Conservation (phyloP, 2,329 filamentous ascomycete genomes). For the Hypoxylon rubiginosum region DNA sequence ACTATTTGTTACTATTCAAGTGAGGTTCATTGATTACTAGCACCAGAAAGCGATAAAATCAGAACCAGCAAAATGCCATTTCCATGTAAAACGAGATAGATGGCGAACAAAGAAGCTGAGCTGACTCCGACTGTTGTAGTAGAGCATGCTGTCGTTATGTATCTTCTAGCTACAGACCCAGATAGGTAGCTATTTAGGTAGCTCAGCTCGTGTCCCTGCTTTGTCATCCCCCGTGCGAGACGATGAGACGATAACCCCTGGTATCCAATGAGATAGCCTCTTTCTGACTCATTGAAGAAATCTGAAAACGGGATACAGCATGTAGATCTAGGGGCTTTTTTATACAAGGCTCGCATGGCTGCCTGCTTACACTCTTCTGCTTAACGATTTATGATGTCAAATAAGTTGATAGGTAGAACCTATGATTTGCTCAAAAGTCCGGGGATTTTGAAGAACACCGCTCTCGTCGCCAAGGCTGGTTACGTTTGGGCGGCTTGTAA, state of each 20-base stretch:
- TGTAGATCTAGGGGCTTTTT: not conserved
- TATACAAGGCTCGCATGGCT: not conserved
- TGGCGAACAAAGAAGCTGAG: not conserved
- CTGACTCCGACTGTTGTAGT: not conserved
- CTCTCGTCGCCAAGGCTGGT: conserved; percentile 4
- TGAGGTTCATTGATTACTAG: conserved; percentile 28
- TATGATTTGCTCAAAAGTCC: not conserved
- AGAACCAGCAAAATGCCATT: not conserved
- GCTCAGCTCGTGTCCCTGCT: conserved; percentile 34
- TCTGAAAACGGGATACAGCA: not conserved
- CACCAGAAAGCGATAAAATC: not conserved
- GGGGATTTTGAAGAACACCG: not conserved
- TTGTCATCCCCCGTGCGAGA: conserved; percentile 35
- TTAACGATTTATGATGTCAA: too few relatives aligned
- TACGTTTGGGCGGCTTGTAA: conserved; percentile 6
- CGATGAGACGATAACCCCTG: conserved; percentile 5
- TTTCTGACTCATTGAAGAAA: conserved; percentile 15
- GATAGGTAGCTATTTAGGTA: conserved; percentile 2
- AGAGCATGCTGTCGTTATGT: not conserved
- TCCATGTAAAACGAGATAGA: conserved; percentile 1
- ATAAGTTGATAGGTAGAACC: too few relatives aligned
- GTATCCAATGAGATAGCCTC: conserved; percentile 13
- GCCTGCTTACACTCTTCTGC: not conserved
- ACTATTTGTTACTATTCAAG: conserved; percentile 14
- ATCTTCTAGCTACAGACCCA: not conserved